A percentile compares a stretch with the other conserved stretches of the same genome.
Conservation (phyloP, 2,329 filamentous ascomycete species). For the Clarireedia paspali region DNA sequence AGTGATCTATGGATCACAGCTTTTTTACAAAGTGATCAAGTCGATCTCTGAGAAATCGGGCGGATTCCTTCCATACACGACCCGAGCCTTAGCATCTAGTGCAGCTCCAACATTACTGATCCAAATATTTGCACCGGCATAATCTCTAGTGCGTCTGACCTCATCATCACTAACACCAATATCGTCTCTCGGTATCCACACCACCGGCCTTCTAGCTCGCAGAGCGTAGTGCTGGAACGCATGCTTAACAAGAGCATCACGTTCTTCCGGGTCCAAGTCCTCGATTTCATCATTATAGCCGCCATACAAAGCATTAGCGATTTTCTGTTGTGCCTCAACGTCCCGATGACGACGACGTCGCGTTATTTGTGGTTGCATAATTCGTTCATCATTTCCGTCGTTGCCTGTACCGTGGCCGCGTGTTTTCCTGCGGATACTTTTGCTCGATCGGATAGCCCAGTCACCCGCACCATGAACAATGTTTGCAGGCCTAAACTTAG, state of each 20-base stretch:
- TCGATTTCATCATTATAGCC: slow-evolving; percentile 90
- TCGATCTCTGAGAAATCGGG: slow-evolving; percentile 87
- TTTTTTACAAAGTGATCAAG: slow-evolving; percentile 63
- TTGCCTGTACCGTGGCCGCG: slow-evolving; percentile 42
- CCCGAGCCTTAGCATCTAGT: slow-evolving; percentile 72
- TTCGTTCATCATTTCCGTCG: slow-evolving; percentile 26
- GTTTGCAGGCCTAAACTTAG: slow-evolving; percentile 25
- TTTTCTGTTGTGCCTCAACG: slow-evolving; percentile 61
- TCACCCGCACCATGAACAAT: slow-evolving; percentile 20
- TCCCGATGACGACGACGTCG: slow-evolving; percentile 47
- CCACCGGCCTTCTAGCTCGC: slow-evolving; percentile 72
- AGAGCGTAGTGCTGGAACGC: slow-evolving; percentile 89
- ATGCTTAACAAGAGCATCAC: slow-evolving; percentile 75
- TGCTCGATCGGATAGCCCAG: slow-evolving; percentile 24
- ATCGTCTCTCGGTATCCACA: slow-evolving; percentile 92
- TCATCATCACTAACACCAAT: slow-evolving; percentile 89
- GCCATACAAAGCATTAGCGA: slow-evolving; percentile 76
- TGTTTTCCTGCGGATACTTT: slow-evolving; percentile 31
- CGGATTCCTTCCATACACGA: slow-evolving; percentile 77
- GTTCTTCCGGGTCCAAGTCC: slow-evolving; percentile 82
- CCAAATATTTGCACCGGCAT: slow-evolving; percentile 57
- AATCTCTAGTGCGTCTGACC: slow-evolving; percentile 66
- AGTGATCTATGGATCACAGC: not conserved
- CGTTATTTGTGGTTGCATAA: slow-evolving; percentile 4
- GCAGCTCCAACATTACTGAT: slow-evolving; percentile 91